Evolutionary conservation across 2,329 filamentous ascomycete genomes (phyloP).

Genomic region (Alternaria triticimaculans): DNA sequence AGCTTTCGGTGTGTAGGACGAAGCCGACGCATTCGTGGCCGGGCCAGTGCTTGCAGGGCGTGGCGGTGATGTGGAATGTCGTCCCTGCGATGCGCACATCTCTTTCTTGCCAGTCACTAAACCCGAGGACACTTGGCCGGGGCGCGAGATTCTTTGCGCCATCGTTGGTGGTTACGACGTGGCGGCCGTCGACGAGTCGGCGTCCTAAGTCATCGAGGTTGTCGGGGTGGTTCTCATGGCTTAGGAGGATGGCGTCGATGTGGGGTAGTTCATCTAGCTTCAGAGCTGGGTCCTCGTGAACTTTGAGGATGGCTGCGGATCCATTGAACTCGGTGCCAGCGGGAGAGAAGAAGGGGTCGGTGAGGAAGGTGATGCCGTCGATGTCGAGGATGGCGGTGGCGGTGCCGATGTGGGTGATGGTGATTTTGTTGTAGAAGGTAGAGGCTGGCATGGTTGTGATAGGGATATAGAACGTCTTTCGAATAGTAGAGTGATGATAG

Average conservation of each 20-base stretch:
- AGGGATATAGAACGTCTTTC: fast-evolving
- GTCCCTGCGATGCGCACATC: conserved; percentile 26
- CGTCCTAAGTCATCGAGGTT: conserved; percentile 59
- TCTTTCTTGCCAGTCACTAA: conserved; percentile 37
- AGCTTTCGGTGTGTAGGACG: conserved; percentile 46
- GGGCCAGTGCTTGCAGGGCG: conserved; percentile 54
- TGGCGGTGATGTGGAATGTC: conserved; percentile 51
- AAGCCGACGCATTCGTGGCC: conserved; percentile 57
- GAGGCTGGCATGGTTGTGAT: not conserved
- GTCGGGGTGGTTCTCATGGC: conserved; percentile 60
- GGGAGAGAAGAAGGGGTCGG: conserved; percentile 34
- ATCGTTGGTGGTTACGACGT: conserved; percentile 56
- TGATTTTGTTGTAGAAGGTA: conserved; percentile 30
- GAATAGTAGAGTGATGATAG: not conserved
- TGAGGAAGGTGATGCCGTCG: conserved; percentile 31
- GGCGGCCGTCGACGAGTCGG: conserved; percentile 54
- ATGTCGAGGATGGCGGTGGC: conserved; percentile 57
- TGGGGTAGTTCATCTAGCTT: conserved; percentile 50
- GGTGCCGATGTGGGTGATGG: conserved; percentile 57
- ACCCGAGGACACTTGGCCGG: conserved; percentile 49
- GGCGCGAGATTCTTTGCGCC: conserved; percentile 55
- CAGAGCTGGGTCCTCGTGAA: conserved; percentile 41
- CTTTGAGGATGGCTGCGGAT: not conserved
- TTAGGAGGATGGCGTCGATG: conserved; percentile 59
- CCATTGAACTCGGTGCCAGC: conserved; percentile 11